Percentiles rank a stretch among this genome's conserved stretches.
Conservation (phyloP, 495 filamentous ascomycete species). For the Penicillium waksmanii region DNA sequence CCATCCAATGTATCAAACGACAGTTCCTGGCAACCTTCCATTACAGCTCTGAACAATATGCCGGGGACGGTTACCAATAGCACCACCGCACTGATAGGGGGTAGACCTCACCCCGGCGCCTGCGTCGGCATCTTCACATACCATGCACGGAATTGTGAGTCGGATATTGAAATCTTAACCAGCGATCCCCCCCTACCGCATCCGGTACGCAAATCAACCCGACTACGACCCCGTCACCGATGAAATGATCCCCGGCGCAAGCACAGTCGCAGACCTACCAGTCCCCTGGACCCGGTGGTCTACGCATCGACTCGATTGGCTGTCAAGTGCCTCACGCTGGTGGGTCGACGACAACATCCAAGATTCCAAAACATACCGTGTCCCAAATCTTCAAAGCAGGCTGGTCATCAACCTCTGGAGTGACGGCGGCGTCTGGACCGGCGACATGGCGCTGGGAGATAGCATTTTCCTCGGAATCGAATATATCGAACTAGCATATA, state of each 20-base stretch:
- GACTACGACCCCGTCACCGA: slow-evolving; percentile 46
- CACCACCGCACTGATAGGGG: neutral
- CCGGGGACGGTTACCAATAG: neutral
- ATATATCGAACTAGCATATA: slow-evolving; percentile 76
- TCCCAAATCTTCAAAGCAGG: slow-evolving; percentile 60
- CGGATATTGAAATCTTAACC: slow-evolving; percentile 78
- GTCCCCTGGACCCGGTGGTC: slow-evolving; percentile 67
- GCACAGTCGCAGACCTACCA: slow-evolving; percentile 36
- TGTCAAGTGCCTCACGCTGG: slow-evolving; percentile 62
- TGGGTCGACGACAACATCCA: slow-evolving; percentile 63
- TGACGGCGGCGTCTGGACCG: slow-evolving; percentile 73
- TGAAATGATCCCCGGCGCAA: slow-evolving; percentile 39
- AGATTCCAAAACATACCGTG: slow-evolving; percentile 62
- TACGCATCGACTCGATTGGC: slow-evolving; percentile 76
- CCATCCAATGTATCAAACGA: slow-evolving; percentile 11
- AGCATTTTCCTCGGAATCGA: slow-evolving; percentile 70
- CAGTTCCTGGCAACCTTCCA: slow-evolving; percentile 6
- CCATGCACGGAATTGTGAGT: slow-evolving; percentile 64
- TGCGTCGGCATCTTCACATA: slow-evolving; percentile 77
- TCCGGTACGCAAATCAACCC: slow-evolving; percentile 80
- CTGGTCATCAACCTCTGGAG: slow-evolving; percentile 77
- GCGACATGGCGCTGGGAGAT: slow-evolving; percentile 64
- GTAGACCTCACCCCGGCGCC: slow-evolving; percentile 46
- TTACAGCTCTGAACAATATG: neutral
- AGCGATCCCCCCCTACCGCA: slow-evolving; percentile 51